phyloP scores from a whole-genome alignment of 768 basidiomycete species.

The Termitomyces sp. region DNA sequence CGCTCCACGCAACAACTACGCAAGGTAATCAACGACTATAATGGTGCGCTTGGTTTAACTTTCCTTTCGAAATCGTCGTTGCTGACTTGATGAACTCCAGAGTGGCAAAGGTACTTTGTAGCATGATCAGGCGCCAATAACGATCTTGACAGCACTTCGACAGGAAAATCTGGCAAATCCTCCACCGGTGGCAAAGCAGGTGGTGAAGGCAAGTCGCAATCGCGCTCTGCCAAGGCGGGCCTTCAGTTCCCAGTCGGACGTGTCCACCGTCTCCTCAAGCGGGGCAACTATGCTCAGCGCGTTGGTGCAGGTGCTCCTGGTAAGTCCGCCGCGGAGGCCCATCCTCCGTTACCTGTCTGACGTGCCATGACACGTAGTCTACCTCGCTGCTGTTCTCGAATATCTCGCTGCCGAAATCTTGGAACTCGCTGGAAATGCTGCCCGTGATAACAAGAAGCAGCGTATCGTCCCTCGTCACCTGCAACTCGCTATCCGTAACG shows the following conservation, averaged over 20 bases:
- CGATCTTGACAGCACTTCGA: constrained; percentile 4
- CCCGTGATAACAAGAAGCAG: constrained; percentile 90
- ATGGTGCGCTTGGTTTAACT: constrained; percentile 20
- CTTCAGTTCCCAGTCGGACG: constrained; percentile 91
- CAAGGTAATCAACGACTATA: constrained; percentile 12
- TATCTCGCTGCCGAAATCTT: constrained; percentile 93
- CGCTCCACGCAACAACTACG: constrained; percentile 17
- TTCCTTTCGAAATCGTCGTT: background rate
- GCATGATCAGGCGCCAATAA: background rate
- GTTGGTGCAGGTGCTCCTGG: constrained; percentile 88
- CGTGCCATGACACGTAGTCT: constrained; percentile 44
- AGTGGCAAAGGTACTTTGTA: constrained; percentile 35
- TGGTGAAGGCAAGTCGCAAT: constrained; percentile 50
- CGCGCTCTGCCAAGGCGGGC: constrained; percentile 73
- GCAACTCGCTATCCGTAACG: constrained; percentile 92
- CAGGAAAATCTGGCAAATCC: constrained; percentile 60
- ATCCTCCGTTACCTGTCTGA: background rate
- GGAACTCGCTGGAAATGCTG: constrained; percentile 88
- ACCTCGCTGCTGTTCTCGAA: constrained; percentile 90
- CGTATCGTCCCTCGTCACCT: constrained; percentile 95
- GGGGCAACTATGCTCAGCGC: constrained; percentile 83
- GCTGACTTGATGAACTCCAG: constrained; percentile 17
- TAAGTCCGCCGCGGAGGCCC: constrained; percentile 22
- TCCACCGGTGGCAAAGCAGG: constrained; percentile 68
- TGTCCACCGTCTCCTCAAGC: constrained; percentile 86